A percentile compares a stretch with the other conserved stretches of the same genome.
Evolutionary conservation across 257 asterid genomes (phyloP).

Genomic region (Solanum virginianum): DNA sequence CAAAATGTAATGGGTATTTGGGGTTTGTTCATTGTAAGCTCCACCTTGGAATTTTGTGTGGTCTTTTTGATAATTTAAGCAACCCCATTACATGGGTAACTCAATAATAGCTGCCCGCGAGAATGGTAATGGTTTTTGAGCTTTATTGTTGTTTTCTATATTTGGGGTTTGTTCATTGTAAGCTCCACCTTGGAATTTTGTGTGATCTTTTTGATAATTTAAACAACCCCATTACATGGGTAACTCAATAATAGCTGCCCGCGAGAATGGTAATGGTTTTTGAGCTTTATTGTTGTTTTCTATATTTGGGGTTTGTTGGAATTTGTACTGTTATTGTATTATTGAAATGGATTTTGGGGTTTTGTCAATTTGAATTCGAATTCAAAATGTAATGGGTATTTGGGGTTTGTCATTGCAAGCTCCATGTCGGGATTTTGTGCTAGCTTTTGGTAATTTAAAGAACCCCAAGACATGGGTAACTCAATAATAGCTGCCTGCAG

Average conservation of each 20-base stretch:
- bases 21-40: not conserved
- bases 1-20: not conserved
- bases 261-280: not conserved
- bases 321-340: not conserved
- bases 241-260: not conserved
- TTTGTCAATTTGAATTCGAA: not conserved
- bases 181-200: not conserved
- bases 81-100: not conserved
- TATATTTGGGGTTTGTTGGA: not conserved
- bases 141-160: not conserved
- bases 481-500: not conserved
- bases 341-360: slow-evolving; percentile 2
- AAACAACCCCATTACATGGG: not conserved
- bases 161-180: not conserved
- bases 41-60: not conserved
- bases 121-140: too few relatives aligned
- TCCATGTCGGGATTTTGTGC: not conserved
- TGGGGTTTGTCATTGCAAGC: not conserved
- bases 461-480: not conserved
- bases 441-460: not conserved
- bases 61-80: not conserved
- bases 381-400: not conserved
- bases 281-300: not conserved
- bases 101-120: not conserved
- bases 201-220: not conserved